phyloP scores from a whole-genome alignment of 2,329 filamentous ascomycete genomes.

The Ceratocystis lukuohia region DNA sequence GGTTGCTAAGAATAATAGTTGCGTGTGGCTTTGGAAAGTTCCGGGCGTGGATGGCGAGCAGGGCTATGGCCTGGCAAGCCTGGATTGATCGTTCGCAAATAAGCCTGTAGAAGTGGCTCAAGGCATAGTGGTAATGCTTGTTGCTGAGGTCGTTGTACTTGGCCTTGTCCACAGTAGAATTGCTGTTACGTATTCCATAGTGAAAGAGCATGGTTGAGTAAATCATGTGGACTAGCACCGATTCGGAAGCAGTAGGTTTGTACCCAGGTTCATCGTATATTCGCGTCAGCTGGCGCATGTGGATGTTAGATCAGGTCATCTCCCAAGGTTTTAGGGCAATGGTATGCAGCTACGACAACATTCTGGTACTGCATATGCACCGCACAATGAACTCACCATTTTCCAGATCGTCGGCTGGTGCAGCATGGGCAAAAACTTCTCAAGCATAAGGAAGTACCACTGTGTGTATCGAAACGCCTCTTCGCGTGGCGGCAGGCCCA shows the following conservation, averaged over 20 bases:
- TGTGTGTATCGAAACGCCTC: conserved; percentile 56
- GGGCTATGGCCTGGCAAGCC: conserved; percentile 57
- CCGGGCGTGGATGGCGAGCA: conserved; percentile 60
- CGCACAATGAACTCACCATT: conserved; percentile 37
- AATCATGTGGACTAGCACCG: conserved; percentile 63
- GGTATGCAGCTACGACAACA: background rate
- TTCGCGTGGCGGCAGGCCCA: conserved; percentile 48
- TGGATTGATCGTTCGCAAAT: conserved; percentile 46
- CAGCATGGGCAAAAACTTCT: conserved; percentile 61
- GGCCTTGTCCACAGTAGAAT: conserved; percentile 39
- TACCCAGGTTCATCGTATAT: conserved; percentile 59
- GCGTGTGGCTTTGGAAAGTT: conserved; percentile 68
- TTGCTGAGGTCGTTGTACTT: conserved; percentile 54
- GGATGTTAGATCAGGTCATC: background rate
- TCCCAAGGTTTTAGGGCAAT: background rate
- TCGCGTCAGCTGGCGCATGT: conserved; percentile 36
- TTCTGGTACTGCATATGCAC: too few relatives aligned
- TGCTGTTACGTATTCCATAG: conserved; percentile 55
- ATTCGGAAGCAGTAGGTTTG: conserved; percentile 48
- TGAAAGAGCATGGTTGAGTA: conserved; percentile 68
- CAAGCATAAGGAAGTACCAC: conserved; percentile 62
- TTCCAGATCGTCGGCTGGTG: conserved; percentile 61
- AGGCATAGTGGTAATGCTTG: conserved; percentile 62
- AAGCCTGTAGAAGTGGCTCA: conserved; percentile 56
- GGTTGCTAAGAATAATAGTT: conserved; percentile 53